Percentiles rank a stretch among this genome's conserved stretches.
phyloP scores from a whole-genome alignment of 441 rosid species.

The Biscutella auriculata region DNA sequence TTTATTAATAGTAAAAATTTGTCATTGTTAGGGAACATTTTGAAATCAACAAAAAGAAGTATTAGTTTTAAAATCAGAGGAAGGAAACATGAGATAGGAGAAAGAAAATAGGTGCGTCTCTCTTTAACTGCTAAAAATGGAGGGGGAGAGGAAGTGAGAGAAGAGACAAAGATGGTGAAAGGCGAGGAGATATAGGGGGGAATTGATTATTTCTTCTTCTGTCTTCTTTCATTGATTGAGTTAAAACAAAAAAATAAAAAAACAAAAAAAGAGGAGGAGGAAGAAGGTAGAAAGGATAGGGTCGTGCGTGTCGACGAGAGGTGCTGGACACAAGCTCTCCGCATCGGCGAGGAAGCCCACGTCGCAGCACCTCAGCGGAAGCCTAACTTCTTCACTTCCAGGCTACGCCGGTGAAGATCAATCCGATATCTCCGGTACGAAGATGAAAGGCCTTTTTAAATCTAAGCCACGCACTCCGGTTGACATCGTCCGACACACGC shows the following conservation, averaged over 20 bases:
- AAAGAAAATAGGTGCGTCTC: not conserved
- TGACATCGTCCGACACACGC: slow-evolving; percentile 71
- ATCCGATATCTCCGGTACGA: slow-evolving; percentile 16
- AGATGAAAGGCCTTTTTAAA: slow-evolving; percentile 85
- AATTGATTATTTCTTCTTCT: too few relatives aligned
- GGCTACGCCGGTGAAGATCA: slow-evolving; percentile 18
- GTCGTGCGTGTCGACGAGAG: slow-evolving; percentile 42
- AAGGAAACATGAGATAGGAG: not conserved
- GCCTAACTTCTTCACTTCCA: slow-evolving; percentile 13
- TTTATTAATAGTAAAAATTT: too few relatives aligned
- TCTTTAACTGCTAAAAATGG: slow-evolving; percentile 17
- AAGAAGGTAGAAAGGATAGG: slow-evolving; percentile 43
- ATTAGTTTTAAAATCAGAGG: not conserved
- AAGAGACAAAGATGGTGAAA: slow-evolving; percentile 8
- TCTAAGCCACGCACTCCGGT: slow-evolving; percentile 75
- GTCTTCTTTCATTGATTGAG: too few relatives aligned
- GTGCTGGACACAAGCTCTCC: slow-evolving; percentile 23
- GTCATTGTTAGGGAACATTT: too few relatives aligned
- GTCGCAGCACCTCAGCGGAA: slow-evolving; percentile 23
- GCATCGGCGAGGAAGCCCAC: slow-evolving; percentile 32
- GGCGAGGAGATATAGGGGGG: slow-evolving; percentile 18
- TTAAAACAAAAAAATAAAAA: too few relatives aligned
- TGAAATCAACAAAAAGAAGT: too few relatives aligned
- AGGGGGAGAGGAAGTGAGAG: too few relatives aligned
- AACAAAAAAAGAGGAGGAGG: not conserved